Evolutionary conservation across 768 basidiomycete genomes (phyloP), one percentile per base, ranked within the genome.

Genomic region (Serendipita indica): DNA sequence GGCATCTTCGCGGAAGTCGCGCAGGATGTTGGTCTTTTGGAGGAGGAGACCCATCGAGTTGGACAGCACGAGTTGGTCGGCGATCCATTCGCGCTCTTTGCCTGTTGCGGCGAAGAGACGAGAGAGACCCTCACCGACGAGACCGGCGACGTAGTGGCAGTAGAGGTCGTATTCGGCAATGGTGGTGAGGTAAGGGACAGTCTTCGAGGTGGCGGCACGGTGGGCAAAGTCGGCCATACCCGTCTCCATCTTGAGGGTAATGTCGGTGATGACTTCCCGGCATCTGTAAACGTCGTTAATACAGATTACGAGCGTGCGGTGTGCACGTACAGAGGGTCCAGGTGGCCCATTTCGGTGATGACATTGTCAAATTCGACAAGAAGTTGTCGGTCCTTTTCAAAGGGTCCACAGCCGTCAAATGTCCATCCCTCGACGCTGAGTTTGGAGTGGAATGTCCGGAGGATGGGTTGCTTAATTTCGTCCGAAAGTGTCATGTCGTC

Each of bases 1-100:
- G 13, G 81, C 77, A 69, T 99, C 94, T 70, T 99, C 94, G 43
- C 86, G 81, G 73, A 81, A 89, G 70, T 99, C 94, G 60, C 94
- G 88, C 58, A 91, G 89, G 70, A 99, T 96, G 70, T 99, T 99
- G 27, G 92, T 96, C 72, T 99, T 99, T 70, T 99, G 94, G 10
- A 99, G 79, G 43, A 97, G 74, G 30, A 91, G 77, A n/a, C 94
- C 94, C 84, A 96, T 89, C 7, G 86, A 86, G 72, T 96, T 94
- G 65, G 86, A 82, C 2, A 98, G 77, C 63, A 87, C 87, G 61
- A 96, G 81, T 67, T 96, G 88, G 28, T 79, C 72, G 28, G 77
- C 83, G 33, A 99, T 71, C 74, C 80, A 87, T 0, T 77, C 65
- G 0, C 75, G 76, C 69, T 97, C 93, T 67, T 90, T 92, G 25